Base-by-base conservation (phyloP, 2,329 filamentous ascomycete species). In the Taxawa tesnikishii region DNA sequence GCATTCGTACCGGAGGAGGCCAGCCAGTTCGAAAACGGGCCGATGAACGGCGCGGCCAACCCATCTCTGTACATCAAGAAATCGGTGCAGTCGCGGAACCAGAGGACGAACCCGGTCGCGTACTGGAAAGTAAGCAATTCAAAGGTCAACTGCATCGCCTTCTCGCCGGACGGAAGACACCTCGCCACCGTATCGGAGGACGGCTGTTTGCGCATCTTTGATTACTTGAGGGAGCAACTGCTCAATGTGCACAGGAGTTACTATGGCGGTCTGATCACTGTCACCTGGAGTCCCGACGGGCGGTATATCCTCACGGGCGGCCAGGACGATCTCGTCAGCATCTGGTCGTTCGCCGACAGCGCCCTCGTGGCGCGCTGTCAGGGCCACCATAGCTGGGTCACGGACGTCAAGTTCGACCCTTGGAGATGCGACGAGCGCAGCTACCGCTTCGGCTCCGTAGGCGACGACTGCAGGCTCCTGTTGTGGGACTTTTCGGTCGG, bases 401-500 rank as follows among this genome's bases (percentile, higher is more conserved):
- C 84, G 3, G 76, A 79, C 11, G 83, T 98, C 24, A 83, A 84
- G 3, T 98, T 96, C 53, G 90, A 98, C 53, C 85, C 85, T 0
- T 98, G 90, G 90, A 73, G 87, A 41, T 98, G 90, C 50, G 90
- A 98, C 50, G 84, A 93, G 51, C 75, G 81, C 45, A 96, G 84
- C 47, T 98, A 98, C 58, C 75, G 90, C 2, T 94, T 98, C 48
- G 90, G 90, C 17, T 94, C 84, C 47, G 88, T 98, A 1, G 90
- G 88, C 10, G 88, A 96, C 52, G 90, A 98, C 53, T 83, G 87
- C 46, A 71, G 85, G 36, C 63, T 98, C 12, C 73, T 94, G 37
- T 64, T 98, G 9, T 98, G 90, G 90, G 90, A 98, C 61, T 98
- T 98, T 54, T 94, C 79, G 43, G 84, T 94, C 26, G 85, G 85